Percentiles rank a stretch among this genome's conserved stretches.
Evolutionary conservation across 2,329 filamentous ascomycete genomes (phyloP).

Genomic region (Neophaeococcomyces mojaviensis): DNA sequence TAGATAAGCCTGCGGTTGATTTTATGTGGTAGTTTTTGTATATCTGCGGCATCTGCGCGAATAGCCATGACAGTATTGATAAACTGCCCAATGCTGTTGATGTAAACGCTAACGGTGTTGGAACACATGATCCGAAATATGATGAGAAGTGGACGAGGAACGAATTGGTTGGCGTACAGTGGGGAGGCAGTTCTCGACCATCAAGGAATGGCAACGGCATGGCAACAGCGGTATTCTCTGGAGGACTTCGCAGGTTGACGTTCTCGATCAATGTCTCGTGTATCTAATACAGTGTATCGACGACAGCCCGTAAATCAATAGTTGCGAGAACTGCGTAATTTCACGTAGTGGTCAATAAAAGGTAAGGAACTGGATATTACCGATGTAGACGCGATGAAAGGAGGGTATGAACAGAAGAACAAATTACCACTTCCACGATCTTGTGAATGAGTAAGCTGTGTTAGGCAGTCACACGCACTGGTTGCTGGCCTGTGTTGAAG

Average conservation of each 20-base stretch:
- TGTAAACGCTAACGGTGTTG: constrained; percentile 54
- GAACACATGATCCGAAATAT: constrained; percentile 55
- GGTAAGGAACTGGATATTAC: too few relatives aligned
- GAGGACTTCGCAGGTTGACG: not conserved
- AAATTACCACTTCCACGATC: too few relatives aligned
- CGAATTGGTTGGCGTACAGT: constrained; percentile 53
- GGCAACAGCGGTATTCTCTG: constrained; percentile 27
- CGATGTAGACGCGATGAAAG: too few relatives aligned
- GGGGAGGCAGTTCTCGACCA: constrained; percentile 41
- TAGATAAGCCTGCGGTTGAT: constrained; percentile 57
- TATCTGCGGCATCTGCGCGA: constrained; percentile 62
- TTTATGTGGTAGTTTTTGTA: constrained; percentile 59
- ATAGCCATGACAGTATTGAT: constrained; percentile 61
- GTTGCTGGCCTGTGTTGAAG: too few relatives aligned
- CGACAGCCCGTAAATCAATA: too few relatives aligned
- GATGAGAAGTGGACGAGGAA: constrained; percentile 52
- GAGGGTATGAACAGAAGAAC: too few relatives aligned
- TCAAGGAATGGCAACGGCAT: constrained; percentile 22
- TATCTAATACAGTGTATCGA: too few relatives aligned
- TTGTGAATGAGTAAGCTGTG: too few relatives aligned
- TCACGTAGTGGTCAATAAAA: too few relatives aligned
- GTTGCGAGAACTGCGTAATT: too few relatives aligned
- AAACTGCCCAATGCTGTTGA: constrained; percentile 54
- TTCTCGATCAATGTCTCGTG: too few relatives aligned
- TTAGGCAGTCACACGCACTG: too few relatives aligned